Evolutionary conservation across 768 basidiomycete genomes (phyloP).

Genomic region (Russula emetica): DNA sequence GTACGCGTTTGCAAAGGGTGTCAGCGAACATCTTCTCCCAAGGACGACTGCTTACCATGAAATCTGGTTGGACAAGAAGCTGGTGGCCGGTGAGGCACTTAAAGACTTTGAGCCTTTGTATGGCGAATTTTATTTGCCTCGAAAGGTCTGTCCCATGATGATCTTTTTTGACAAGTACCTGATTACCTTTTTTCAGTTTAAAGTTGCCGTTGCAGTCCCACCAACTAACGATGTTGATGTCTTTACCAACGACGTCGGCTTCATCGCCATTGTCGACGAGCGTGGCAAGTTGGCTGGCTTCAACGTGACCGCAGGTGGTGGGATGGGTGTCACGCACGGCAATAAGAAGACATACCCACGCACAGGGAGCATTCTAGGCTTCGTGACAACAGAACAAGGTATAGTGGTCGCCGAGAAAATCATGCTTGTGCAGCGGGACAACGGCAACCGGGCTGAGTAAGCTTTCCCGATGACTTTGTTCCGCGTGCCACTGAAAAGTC

Average conservation of each 20-base stretch:
- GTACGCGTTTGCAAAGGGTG: constrained; percentile 74
- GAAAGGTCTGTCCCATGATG: constrained; percentile 56
- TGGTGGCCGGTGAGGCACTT: constrained; percentile 88
- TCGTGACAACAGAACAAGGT: constrained; percentile 86
- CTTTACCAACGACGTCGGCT: constrained; percentile 93
- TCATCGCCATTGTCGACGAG: constrained; percentile 85
- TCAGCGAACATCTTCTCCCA: constrained; percentile 85
- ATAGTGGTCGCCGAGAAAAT: constrained; percentile 85
- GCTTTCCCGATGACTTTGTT: constrained; percentile 31
- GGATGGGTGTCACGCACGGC: constrained; percentile 99
- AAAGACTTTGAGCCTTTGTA: constrained; percentile 97
- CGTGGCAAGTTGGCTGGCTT: constrained; percentile 81
- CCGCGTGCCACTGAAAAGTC: neutral
- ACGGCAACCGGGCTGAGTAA: constrained; percentile 92
- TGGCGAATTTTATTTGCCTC: constrained; percentile 93
- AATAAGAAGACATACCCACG: constrained; percentile 99
- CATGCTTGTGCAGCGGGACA: constrained; percentile 90
- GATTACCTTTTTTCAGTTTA: constrained; percentile 59
- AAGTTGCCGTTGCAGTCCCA: constrained; percentile 93
- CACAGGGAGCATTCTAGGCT: constrained; percentile 81
- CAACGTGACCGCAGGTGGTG: constrained; percentile 91
- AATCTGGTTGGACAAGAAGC: constrained; percentile 98
- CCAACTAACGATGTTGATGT: constrained; percentile 96
- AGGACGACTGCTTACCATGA: constrained; percentile 94
- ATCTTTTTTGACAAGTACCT: constrained; percentile 12